Base-by-base conservation (phyloP, 306 rosid genomes). In the Sphenostylis stenocarpa region DNA sequence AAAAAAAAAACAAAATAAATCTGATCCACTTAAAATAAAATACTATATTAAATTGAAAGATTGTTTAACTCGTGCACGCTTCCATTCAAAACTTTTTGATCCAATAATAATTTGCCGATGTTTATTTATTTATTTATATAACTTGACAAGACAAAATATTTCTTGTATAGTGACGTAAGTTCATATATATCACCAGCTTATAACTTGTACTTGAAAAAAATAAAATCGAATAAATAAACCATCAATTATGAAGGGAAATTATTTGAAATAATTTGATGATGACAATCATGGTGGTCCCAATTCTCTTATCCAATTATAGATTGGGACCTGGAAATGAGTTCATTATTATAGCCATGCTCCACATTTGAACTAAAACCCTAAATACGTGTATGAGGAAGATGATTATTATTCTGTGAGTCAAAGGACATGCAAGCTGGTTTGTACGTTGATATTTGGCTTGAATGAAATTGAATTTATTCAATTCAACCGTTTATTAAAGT, bases 261-360 rank as follows among this genome's bases (percentile, higher is more conserved):
- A 79, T 62, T 71, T 48, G 70, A 20, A 79, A 33, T 61, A 12
- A n/a, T 79, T 36, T 13, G 16, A 48, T 17, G 39, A 63, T 52
- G 39, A 14, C 60, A 51, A 75, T 63, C 67, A 26, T 39, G 72
- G 72, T 16, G 72, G 72, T 17, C 72, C 72, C 78, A 53, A 19
- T 52, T 56, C 41, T 21, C 29, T 29, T 70, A 33, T 7, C 20
- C 67, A 64, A 80, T 80, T 64, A 72, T 72, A 24, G 28, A 61
- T 67, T 17, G 47, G 67, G 24, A 14, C 24, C 17, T 15, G 48
- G 34, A 12, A 21, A 75, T 75, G 49, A 74, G 58, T 39, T 29
- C 16, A 60, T 29, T 61, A 75, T 61, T 75, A 23, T 48, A 13
- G 49, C 9, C 15, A 2, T 75, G 62, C 49, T 69, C 77, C 77